Evolutionary conservation across 2,329 filamentous ascomycete species (phyloP).

Genomic region (Cephalotrichum gorgonifer): DNA sequence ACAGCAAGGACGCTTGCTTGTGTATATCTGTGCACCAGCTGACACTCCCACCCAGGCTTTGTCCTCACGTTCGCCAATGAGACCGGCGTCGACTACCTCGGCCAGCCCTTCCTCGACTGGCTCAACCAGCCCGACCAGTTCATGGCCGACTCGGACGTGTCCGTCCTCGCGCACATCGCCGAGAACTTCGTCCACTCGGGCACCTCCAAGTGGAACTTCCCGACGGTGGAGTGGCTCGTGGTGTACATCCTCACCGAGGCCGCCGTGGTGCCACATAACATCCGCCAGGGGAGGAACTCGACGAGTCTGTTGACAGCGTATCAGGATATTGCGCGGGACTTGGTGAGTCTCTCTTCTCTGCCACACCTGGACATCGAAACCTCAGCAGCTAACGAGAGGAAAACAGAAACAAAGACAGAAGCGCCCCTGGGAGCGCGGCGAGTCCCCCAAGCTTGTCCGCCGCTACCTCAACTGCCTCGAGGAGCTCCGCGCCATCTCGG

Average conservation of each 20-base stretch:
- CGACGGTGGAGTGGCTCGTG: constrained; percentile 4
- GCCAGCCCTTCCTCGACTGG: constrained; percentile 29
- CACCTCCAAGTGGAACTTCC: constrained; percentile 3
- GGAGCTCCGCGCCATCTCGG: constrained; percentile 2
- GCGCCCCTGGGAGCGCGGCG: constrained; percentile 5
- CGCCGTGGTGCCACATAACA: constrained; percentile 2
- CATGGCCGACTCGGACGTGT: constrained; percentile 3
- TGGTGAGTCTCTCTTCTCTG: not conserved
- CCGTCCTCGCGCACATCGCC: constrained; percentile 2
- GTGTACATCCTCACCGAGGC: constrained; percentile 5
- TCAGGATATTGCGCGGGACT: constrained; percentile 2
- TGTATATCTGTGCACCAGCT: no score
- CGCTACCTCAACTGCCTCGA: constrained; percentile 5
- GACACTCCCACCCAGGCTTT: not conserved
- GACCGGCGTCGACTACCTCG: constrained; percentile 31
- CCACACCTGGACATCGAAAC: not conserved
- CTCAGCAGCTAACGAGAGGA: not conserved
- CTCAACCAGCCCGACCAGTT: constrained; percentile 2
- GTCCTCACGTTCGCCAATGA: constrained; percentile 15
- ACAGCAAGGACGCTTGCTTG: no score
- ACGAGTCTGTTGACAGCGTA: constrained; percentile 1
- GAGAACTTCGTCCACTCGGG: not conserved
- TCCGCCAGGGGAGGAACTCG: constrained; percentile 2
- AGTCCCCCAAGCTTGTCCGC: constrained; percentile 2
- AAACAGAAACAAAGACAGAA: constrained; percentile 5